Evolutionary conservation across 441 rosid genomes (phyloP).

Genomic region (Gossypium gossypioides): DNA sequence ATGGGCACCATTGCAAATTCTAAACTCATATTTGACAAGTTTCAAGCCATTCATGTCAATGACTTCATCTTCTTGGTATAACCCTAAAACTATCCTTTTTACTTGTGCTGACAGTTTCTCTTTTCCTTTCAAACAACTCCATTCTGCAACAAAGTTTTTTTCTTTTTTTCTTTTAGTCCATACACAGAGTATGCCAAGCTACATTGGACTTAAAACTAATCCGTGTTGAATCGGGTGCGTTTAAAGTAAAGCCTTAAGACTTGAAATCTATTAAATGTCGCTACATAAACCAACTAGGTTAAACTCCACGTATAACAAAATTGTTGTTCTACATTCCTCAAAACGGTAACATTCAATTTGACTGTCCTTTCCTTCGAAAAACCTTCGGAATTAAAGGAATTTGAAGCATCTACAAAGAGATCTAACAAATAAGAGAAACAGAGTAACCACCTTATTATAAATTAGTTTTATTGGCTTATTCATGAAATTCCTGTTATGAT

Average conservation of each 20-base stretch:
- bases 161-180: too few relatives aligned
- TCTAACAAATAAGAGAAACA: neutral
- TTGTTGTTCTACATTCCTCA: neutral
- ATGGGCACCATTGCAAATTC: too few relatives aligned
- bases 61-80: too few relatives aligned
- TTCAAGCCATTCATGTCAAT: too few relatives aligned
- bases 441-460: neutral
- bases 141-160: too few relatives aligned
- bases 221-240: neutral
- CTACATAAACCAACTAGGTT: too few relatives aligned
- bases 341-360: neutral
- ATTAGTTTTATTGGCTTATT: neutral
- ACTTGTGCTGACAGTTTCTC: too few relatives aligned
- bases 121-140: too few relatives aligned
- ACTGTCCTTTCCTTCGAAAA: neutral
- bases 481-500: neutral
- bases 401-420: neutral
- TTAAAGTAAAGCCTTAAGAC: neutral
- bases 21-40: too few relatives aligned
- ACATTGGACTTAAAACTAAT: neutral
- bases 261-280: too few relatives aligned
- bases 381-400: neutral
- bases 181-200: neutral
- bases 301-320: neutral
- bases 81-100: too few relatives aligned